phyloP scores from a whole-genome alignment of 805 yeast species.

The Jamesozyma piceae region DNA sequence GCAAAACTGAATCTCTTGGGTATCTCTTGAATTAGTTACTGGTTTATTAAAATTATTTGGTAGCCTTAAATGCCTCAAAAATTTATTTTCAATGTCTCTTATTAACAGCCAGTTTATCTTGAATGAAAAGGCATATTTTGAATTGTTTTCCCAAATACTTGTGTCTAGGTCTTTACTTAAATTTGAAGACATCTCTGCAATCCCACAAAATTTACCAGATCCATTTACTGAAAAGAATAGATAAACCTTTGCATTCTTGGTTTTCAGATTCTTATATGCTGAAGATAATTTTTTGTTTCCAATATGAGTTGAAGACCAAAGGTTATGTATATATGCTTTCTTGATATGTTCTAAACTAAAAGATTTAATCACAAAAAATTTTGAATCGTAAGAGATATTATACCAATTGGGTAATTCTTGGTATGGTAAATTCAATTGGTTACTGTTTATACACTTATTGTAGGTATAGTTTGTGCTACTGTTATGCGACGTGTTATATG shows the following conservation, averaged over 20 bases:
- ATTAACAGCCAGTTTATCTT: constrained; percentile 44
- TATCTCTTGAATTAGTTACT: constrained; percentile 52
- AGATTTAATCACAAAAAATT: constrained; percentile 48
- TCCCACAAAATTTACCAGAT: constrained; percentile 50
- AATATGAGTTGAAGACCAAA: constrained; percentile 53
- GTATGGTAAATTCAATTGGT: background rate
- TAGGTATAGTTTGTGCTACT: background rate
- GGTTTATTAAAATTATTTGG: constrained; percentile 41
- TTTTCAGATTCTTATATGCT: constrained; percentile 28
- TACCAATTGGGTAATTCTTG: background rate
- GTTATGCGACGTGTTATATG: background rate
- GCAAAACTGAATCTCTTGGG: constrained; percentile 46
- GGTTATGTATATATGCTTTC: constrained; percentile 39
- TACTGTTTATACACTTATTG: background rate
- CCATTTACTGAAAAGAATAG: constrained; percentile 51
- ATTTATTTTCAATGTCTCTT: constrained; percentile 42
- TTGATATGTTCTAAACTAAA: constrained; percentile 40
- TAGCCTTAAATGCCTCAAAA: constrained; percentile 38
- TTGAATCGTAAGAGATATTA: constrained; percentile 1
- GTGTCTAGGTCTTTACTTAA: constrained; percentile 26
- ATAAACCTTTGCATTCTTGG: constrained; percentile 31
- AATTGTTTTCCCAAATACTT: constrained; percentile 37
- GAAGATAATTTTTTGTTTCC: constrained; percentile 45
- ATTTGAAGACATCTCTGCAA: constrained; percentile 42
- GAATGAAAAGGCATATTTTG: constrained; percentile 44